Evolutionary conservation across 352 stramenopile genomes (phyloP).

Genomic region (Thraustotheca clavata): DNA sequence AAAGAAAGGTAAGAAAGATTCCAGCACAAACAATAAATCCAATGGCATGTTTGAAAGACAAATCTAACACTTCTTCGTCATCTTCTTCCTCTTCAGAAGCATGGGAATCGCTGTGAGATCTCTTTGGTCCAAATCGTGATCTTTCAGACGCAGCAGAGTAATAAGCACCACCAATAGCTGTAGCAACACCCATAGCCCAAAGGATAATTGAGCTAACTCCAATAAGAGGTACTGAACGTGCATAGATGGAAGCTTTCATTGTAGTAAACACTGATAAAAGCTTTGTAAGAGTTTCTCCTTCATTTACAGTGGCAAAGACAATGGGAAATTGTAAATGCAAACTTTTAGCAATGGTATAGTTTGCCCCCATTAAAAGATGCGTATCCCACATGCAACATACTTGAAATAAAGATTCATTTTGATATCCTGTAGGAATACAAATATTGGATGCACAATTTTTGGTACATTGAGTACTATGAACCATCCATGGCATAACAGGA

Average conservation of each 20-base stretch:
- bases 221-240: constrained; percentile 37
- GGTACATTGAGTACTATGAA: constrained; percentile 34
- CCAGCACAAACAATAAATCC: constrained; percentile 54
- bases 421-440: constrained; percentile 51
- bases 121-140: neutral
- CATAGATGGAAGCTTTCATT: constrained; percentile 38
- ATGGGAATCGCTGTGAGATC: neutral
- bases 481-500: constrained; percentile 36
- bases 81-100: constrained; percentile 18
- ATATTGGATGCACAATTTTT: constrained; percentile 34
- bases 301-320: constrained; percentile 55
- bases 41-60: constrained; percentile 51
- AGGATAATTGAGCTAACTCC: constrained; percentile 52
- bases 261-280: constrained; percentile 31
- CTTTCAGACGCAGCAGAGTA: constrained; percentile 37
- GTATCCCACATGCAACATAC: constrained; percentile 77
- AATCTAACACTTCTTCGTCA: constrained; percentile 39
- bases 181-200: constrained; percentile 51
- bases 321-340: constrained; percentile 47
- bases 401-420: constrained; percentile 30
- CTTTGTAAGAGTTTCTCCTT: constrained; percentile 40
- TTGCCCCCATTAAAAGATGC: constrained; percentile 63
- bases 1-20: constrained; percentile 56
- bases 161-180: constrained; percentile 49
- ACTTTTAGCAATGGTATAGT: constrained; percentile 32